These are phyloP conservation scores for Hyphopichia homilentoma DNA, from an alignment of 805 yeast species.

Conservation along the genomic window DNA sequence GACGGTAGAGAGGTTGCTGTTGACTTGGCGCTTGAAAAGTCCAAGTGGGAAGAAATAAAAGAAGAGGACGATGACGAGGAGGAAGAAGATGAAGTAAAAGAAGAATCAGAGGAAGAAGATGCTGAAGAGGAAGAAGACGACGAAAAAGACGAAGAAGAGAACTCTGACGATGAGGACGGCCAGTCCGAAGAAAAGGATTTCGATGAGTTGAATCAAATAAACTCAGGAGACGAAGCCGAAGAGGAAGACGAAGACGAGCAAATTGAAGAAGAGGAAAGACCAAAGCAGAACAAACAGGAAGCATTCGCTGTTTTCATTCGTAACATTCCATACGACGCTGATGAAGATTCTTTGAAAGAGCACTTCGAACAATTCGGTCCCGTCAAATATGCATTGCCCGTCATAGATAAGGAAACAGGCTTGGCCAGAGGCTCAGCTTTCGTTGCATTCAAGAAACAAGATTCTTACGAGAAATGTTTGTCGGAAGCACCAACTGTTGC, in stretches of 20 bases:
- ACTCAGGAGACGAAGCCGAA: conserved; percentile 30
- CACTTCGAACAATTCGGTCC: conserved; percentile 85
- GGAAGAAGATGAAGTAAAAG: conserved; percentile 38
- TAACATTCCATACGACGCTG: conserved; percentile 93
- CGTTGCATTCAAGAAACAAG: conserved; percentile 71
- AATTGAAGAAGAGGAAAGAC: conserved; percentile 25
- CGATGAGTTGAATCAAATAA: conserved; percentile 26
- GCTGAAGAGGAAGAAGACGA: conserved; percentile 37
- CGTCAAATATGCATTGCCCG: conserved; percentile 91
- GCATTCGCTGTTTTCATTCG: conserved; percentile 78
- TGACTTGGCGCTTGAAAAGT: conserved; percentile 87
- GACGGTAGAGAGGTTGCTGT: conserved; percentile 92
- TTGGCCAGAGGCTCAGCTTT: conserved; percentile 93
- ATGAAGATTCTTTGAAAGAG: conserved; percentile 67
- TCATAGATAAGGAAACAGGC: conserved; percentile 79
- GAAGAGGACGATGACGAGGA: conserved; percentile 31
- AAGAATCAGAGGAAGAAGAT: conserved; percentile 34
- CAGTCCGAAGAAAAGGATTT: conserved; percentile 29
- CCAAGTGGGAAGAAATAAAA: conserved; percentile 67
- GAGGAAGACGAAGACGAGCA: conserved; percentile 32
- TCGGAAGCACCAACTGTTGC: conserved; percentile 71
- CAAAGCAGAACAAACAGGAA: conserved; percentile 59
- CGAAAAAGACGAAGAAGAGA: conserved; percentile 30
- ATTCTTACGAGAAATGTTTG: conserved; percentile 65
- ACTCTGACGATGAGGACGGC: conserved; percentile 29